Conservation (phyloP, 331 rosid species). For the Phaseolus coccineus region DNA sequence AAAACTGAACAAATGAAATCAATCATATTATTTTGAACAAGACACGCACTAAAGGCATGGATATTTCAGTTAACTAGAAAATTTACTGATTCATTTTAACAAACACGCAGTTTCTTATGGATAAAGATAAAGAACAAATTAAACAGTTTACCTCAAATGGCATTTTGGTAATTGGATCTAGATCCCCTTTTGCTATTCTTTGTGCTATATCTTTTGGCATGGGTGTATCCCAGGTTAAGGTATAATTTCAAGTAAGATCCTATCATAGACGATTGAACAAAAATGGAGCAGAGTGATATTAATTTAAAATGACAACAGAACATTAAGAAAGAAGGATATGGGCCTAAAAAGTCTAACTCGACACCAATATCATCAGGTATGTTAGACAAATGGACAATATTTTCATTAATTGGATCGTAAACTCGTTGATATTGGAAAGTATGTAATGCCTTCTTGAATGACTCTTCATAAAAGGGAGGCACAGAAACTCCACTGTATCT, state of each 20-base stretch:
- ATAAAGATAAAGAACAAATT: constrained; percentile 36
- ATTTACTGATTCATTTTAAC: constrained; percentile 6
- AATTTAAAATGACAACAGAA: constrained; percentile 27
- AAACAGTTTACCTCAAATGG: constrained; percentile 69
- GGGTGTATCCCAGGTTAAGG: constrained; percentile 76
- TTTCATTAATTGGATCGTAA: constrained; percentile 71
- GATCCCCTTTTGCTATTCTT: constrained; percentile 90
- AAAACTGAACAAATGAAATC: constrained; percentile 29
- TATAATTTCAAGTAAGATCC: constrained; percentile 36
- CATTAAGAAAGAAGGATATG: constrained; percentile 74
- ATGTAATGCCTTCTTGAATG: constrained; percentile 81
- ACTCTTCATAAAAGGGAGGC: constrained; percentile 86
- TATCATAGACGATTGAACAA: constrained; percentile 41
- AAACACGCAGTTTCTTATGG: neutral
- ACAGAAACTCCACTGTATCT: constrained; percentile 76
- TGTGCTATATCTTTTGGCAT: constrained; percentile 74
- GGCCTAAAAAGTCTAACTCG: constrained; percentile 85
- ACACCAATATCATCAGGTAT: constrained; percentile 60
- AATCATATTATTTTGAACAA: constrained; percentile 20
- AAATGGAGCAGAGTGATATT: constrained; percentile 23
- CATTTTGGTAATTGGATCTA: constrained; percentile 85
- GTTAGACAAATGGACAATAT: constrained; percentile 70
- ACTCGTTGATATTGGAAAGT: constrained; percentile 93
- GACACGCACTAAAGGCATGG: neutral
- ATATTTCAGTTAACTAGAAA: constrained; percentile 12